Evolutionary conservation across 768 basidiomycete genomes (phyloP).

Genomic region (Amanita inopinata): DNA sequence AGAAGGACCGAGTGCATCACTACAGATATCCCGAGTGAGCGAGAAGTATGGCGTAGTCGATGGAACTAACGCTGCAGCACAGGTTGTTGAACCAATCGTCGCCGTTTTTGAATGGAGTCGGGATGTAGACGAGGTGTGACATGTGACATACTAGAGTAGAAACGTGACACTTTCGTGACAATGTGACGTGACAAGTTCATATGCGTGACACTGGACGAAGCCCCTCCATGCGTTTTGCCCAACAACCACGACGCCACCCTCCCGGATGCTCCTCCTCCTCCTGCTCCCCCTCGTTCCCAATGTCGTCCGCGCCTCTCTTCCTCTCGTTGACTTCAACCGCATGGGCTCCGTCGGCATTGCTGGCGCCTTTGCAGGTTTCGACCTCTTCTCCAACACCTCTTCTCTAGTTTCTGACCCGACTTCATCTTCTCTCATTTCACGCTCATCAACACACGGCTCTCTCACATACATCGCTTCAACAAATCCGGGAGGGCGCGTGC

Average conservation of each 20-base stretch:
- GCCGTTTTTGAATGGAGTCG: constrained; percentile 51
- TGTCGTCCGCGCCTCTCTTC: constrained; percentile 25
- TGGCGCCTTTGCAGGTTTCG: constrained; percentile 83
- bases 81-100: constrained; percentile 54
- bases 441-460: constrained; percentile 48
- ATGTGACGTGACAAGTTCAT: not conserved
- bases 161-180: too few relatives aligned
- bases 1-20: constrained; percentile 43
- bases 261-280: constrained; percentile 16
- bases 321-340: constrained; percentile 41
- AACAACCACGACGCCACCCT: constrained; percentile 12
- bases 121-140: constrained; percentile 26
- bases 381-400: constrained; percentile 56
- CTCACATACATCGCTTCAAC: constrained; percentile 68
- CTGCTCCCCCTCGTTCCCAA: constrained; percentile 18
- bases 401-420: constrained; percentile 57
- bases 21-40: constrained; percentile 71
- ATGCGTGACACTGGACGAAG: constrained; percentile 3
- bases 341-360: constrained; percentile 90
- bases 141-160: not conserved
- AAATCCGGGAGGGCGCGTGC: constrained; percentile 68
- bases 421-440: constrained; percentile 62
- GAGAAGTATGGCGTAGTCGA: not conserved
- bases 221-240: constrained; percentile 3
- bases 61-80: constrained; percentile 2